These are phyloP conservation scores for Candida smagusa DNA, from an alignment of 1,139 yeast genomes.

Conservation along the genomic window DNA sequence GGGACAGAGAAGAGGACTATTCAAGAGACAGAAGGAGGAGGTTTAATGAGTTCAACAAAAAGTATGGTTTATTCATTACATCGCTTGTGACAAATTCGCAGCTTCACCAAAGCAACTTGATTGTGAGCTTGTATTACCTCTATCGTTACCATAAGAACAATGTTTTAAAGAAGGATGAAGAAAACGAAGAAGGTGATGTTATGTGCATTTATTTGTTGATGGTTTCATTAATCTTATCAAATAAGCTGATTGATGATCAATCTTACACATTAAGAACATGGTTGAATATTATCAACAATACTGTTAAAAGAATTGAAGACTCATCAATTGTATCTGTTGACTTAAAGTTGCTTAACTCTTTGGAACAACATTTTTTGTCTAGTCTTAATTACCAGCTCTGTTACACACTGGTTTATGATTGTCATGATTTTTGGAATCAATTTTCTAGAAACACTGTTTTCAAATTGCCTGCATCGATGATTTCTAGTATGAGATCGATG, in stretches of 20 bases:
- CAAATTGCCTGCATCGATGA: conserved; percentile 19
- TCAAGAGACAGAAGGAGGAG: conserved; percentile 1
- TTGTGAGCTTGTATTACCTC: conserved; percentile 30
- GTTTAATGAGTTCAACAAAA: conserved; percentile 14
- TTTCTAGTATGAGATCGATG: conserved; percentile 9
- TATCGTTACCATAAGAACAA: conserved; percentile 22
- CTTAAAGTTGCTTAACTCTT: conserved; percentile 21
- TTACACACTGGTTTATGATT: conserved; percentile 21
- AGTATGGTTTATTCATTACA: conserved; percentile 18
- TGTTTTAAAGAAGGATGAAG: conserved; percentile 9
- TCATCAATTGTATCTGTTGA: conserved; percentile 10
- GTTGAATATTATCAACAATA: conserved; percentile 25
- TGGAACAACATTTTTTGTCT: conserved; percentile 30
- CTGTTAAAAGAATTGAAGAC: conserved; percentile 6
- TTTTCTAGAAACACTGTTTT: conserved; percentile 9
- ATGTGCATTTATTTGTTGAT: conserved; percentile 27
- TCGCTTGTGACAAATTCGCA: conserved; percentile 27
- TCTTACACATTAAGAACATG: conserved; percentile 53
- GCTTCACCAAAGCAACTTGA: conserved; percentile 26
- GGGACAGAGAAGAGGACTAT: conserved; percentile 1
- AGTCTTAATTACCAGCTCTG: conserved; percentile 28
- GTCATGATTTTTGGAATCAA: conserved; percentile 24
- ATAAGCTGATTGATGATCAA: conserved; percentile 50
- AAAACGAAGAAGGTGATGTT: conserved; percentile 14
- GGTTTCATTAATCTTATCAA: conserved; percentile 41